Conservation (phyloP, 1,284 basidiomycete species). For the Tilletia setariae region DNA sequence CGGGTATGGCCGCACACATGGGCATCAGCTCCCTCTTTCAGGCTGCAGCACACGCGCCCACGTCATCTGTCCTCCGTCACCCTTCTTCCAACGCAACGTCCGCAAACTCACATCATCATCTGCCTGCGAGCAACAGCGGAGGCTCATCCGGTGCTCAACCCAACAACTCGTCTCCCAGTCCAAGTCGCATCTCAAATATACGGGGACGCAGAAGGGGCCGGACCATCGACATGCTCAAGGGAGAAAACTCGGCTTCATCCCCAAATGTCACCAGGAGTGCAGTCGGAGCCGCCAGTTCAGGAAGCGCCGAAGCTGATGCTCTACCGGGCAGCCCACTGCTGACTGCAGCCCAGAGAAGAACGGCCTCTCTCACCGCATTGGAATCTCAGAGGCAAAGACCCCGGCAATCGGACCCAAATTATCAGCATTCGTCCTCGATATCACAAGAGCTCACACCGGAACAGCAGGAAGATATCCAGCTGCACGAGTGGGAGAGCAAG, state of each 20-base stretch:
- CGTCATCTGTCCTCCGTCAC: background rate
- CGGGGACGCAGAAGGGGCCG: background rate
- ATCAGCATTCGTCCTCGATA: too few relatives aligned
- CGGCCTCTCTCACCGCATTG: background rate
- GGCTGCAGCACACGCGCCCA: background rate
- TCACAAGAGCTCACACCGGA: background rate
- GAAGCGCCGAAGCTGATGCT: too few relatives aligned
- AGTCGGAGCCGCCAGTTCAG: too few relatives aligned
- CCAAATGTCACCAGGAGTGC: background rate
- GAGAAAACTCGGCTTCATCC: background rate
- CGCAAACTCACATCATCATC: background rate
- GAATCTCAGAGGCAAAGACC: too few relatives aligned
- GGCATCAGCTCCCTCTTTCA: background rate
- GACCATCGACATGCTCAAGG: slow-evolving; percentile 1
- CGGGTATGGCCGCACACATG: background rate
- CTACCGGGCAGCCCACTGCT: background rate
- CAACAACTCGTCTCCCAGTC: background rate
- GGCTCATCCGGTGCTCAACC: background rate
- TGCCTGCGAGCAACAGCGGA: background rate
- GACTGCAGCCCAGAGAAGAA: background rate
- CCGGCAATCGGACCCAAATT: too few relatives aligned
- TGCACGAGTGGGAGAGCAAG: slow-evolving; percentile 21
- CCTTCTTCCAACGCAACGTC: background rate
- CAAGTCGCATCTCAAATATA: background rate
- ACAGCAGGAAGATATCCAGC: background rate